These are phyloP conservation scores for Alternaria arbusti DNA, from an alignment of 2,329 filamentous ascomycete genomes.

Conservation along the genomic window DNA sequence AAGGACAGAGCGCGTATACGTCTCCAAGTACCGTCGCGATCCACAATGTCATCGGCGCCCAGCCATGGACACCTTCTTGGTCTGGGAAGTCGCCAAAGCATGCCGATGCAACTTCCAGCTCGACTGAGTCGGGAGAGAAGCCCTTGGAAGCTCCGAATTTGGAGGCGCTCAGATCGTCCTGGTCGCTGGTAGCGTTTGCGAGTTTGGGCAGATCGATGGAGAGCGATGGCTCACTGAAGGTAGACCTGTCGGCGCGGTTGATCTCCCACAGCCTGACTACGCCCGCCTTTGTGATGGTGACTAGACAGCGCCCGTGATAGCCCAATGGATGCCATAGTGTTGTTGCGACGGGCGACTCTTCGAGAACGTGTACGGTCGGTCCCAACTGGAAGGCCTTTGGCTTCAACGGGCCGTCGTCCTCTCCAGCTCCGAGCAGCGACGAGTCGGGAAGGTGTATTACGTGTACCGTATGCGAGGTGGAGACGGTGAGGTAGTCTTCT, in stretches of 20 bases:
- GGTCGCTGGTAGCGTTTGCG: slow-evolving; percentile 78
- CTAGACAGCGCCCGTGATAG: slow-evolving; percentile 77
- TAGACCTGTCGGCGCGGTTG: slow-evolving; percentile 81
- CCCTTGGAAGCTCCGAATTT: slow-evolving; percentile 75
- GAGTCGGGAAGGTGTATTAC: slow-evolving; percentile 84
- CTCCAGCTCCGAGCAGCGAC: slow-evolving; percentile 73
- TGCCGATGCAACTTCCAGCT: slow-evolving; percentile 92
- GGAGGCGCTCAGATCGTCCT: slow-evolving; percentile 83
- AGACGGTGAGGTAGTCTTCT: slow-evolving; percentile 80
- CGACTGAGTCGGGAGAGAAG: slow-evolving; percentile 87
- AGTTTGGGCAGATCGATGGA: slow-evolving; percentile 90
- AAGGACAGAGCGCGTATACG: slow-evolving; percentile 88
- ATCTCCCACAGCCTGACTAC: slow-evolving; percentile 91
- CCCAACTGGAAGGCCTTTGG: slow-evolving; percentile 91
- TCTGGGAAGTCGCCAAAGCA: slow-evolving; percentile 78
- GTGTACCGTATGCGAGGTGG: slow-evolving; percentile 87
- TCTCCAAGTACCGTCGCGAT: slow-evolving; percentile 94
- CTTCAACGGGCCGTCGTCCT: slow-evolving; percentile 69
- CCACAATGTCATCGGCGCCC: slow-evolving; percentile 97
- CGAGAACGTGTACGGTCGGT: slow-evolving; percentile 87
- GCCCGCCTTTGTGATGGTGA: slow-evolving; percentile 88
- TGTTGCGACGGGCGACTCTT: slow-evolving; percentile 79
- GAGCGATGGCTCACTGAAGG: slow-evolving; percentile 82
- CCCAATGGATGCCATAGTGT: slow-evolving; percentile 93
- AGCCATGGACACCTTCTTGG: slow-evolving; percentile 66